Evolutionary conservation across 2,329 filamentous ascomycete genomes (phyloP), one percentile per base, ranked within the genome.

Genomic region (Botrytis paeoniae): DNA sequence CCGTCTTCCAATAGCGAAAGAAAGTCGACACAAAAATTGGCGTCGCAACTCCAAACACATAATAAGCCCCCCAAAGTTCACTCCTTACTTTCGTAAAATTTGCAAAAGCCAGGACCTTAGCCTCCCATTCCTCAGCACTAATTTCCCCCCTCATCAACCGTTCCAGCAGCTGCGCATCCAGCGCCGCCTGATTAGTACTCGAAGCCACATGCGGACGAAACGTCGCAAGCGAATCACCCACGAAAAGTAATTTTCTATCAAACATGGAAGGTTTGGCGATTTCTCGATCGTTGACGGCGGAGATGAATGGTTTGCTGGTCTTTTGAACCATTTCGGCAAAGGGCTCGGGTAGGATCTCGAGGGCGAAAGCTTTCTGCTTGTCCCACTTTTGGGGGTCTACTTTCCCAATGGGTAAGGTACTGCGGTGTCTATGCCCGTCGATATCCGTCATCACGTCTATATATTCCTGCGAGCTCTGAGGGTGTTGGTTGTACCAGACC

Each of bases 291-390:
- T 60, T 41, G 20, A 76, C 63, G 0, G 69, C 71, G 0, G 63
- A 43, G 20, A 75, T 72, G 39, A 76, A 75, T 10, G 57, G 70
- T 7, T 70, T 59, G 18, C 16, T 41, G 7, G 64, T 74, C 5
- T 75, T 75, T 39, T 72, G 54, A 1, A 73, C 57, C n/a, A 76
- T 29, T 29, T 74, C 74, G 6, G 48, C 41, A 22, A 74, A 73
- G 4, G 70, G 70, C 25, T 25, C 25, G 22, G 62, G 35, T 18
- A 71, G 59, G 1, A 57, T 35, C 8, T 20, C 1, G 10, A 48
- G 57, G 0, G 69, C 69, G 1, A 62, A 59, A 4, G 32, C 69
- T 22, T 63, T 61, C 8, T 70, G 69, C 8, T 63, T 29, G 3
- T 48, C 20, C 69, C 69, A 70, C 9, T 62, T 63, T 51, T 54